Percentiles rank a stretch among this genome's conserved stretches.
Conservation (phyloP, 202 grass and related monocot genomes). For the Musa balbisiana region DNA sequence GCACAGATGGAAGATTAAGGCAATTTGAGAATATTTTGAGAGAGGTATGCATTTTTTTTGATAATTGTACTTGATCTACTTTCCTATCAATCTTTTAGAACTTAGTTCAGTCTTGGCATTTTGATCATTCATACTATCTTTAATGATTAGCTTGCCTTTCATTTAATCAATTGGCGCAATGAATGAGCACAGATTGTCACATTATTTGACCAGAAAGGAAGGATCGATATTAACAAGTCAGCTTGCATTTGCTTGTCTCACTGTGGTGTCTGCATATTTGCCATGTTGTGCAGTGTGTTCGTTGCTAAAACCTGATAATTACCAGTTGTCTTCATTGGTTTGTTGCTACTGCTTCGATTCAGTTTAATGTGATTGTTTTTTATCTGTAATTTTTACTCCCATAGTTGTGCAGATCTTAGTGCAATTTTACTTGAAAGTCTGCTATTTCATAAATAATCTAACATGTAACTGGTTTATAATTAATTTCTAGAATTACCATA, state of each 20-base stretch:
- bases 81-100: neutral
- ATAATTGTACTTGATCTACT: neutral
- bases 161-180: too few relatives aligned
- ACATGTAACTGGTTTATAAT: neutral
- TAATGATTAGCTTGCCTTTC: too few relatives aligned
- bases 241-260: neutral
- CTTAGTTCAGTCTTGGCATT: neutral
- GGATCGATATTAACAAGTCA: neutral
- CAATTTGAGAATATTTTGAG: conserved; percentile 76
- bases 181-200: too few relatives aligned
- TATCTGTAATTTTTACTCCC: neutral
- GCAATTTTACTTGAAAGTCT: too few relatives aligned
- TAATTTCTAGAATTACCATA: neutral
- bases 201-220: too few relatives aligned
- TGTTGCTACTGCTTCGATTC: neutral
- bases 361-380: neutral
- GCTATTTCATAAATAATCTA: too few relatives aligned
- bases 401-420: too few relatives aligned
- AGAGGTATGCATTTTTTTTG: conserved; percentile 43
- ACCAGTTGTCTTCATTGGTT: neutral
- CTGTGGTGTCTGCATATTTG: neutral
- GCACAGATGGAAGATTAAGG: conserved; percentile 74
- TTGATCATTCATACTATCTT: neutral
- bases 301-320: neutral
- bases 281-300: neutral